These are phyloP conservation scores for Exsudoporus frostii DNA, from an alignment of 768 basidiomycete species.

Conservation along the genomic window DNA sequence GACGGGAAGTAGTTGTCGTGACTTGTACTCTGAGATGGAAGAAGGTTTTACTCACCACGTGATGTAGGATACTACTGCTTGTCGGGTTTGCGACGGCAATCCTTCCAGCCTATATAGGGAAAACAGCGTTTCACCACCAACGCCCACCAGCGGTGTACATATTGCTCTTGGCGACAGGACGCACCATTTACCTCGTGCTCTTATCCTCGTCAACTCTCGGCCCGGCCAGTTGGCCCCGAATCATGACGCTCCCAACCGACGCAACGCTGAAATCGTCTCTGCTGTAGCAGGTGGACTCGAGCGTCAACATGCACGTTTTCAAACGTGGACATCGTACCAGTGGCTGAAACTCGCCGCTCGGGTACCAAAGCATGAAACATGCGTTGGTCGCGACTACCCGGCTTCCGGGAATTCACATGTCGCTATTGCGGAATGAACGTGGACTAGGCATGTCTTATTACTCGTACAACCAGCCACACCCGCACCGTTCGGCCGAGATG, in stretches of 20 bases:
- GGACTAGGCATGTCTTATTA: constrained; percentile 15
- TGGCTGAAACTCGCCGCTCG: constrained; percentile 3
- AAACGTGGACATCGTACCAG: background rate
- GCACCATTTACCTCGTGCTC: background rate
- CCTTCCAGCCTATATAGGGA: background rate
- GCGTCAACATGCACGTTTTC: background rate
- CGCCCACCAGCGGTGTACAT: no score
- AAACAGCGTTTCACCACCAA: background rate
- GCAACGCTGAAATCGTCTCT: background rate
- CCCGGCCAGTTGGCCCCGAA: background rate
- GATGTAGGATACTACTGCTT: constrained; percentile 5
- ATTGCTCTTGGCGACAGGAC: background rate
- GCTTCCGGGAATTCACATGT: background rate
- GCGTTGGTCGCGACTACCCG: constrained; percentile 1
- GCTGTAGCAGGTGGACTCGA: background rate
- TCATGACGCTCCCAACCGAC: background rate
- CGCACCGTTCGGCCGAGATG: constrained; percentile 5
- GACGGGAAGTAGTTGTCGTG: constrained; percentile 4
- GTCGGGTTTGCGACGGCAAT: background rate
- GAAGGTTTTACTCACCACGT: background rate
- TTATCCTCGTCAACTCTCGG: background rate
- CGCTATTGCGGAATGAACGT: background rate
- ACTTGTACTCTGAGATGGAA: background rate
- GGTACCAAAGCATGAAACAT: constrained; percentile 6
- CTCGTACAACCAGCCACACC: background rate